These are phyloP conservation scores for Juncus effusus DNA, from an alignment of 176 grass and related monocot genomes.

Conservation along the genomic window DNA sequence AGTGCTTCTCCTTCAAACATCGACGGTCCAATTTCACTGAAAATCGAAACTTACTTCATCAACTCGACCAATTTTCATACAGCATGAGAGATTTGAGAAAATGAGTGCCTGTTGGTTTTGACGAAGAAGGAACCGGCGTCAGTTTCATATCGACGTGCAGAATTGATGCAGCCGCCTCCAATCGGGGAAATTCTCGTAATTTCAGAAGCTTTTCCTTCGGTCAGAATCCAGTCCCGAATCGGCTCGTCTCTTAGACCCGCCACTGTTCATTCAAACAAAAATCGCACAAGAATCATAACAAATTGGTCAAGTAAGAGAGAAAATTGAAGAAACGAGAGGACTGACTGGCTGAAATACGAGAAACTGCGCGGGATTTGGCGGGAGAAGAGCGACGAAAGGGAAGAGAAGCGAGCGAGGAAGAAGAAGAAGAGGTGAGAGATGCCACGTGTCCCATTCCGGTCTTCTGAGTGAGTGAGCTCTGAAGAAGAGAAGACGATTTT, in stretches of 20 bases:
- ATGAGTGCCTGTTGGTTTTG: constrained; percentile 69
- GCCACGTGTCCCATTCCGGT: constrained; percentile 25
- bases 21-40: constrained; percentile 64
- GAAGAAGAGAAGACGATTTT: background rate
- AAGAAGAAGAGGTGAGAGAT: background rate
- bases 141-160: constrained; percentile 66
- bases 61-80: background rate
- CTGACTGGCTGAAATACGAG: constrained; percentile 14
- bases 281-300: background rate
- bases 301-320: background rate
- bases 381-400: background rate
- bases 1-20: constrained; percentile 97
- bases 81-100: background rate
- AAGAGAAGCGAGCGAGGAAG: constrained; percentile 8
- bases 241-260: constrained; percentile 59
- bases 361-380: constrained; percentile 15
- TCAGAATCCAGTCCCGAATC: constrained; percentile 82
- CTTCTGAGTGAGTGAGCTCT: background rate
- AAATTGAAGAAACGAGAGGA: background rate
- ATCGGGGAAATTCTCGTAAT: constrained; percentile 75
- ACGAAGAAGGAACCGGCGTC: constrained; percentile 79
- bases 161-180: constrained; percentile 76
- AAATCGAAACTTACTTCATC: background rate
- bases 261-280: constrained; percentile 39
- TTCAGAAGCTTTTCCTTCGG: constrained; percentile 76